Evolutionary conservation across 2,329 filamentous ascomycete species (phyloP).

Genomic region (Ramularia collo-cygni): DNA sequence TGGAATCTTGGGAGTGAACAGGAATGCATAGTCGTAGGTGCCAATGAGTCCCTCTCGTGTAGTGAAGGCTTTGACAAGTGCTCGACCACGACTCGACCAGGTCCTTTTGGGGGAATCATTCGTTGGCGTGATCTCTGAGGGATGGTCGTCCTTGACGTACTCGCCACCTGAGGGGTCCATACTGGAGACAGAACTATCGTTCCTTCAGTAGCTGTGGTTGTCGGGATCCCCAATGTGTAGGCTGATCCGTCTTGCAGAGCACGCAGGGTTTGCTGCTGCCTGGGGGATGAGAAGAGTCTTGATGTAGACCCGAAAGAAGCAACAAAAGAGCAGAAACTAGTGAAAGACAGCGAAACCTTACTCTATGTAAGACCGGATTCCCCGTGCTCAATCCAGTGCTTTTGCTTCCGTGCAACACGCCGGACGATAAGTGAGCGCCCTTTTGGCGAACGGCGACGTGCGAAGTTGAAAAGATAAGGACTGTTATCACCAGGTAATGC

Average conservation of each 20-base stretch:
- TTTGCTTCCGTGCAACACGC: background rate
- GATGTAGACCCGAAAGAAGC: background rate
- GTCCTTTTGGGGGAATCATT: constrained; percentile 35
- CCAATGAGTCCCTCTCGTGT: constrained; percentile 65
- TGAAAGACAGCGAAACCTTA: too few species aligned
- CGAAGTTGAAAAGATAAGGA: constrained; percentile 1
- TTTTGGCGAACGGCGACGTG: too few species aligned
- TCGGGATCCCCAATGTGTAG: constrained; percentile 24
- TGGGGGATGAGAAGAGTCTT: too few species aligned
- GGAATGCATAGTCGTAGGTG: constrained; percentile 81
- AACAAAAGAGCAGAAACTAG: background rate
- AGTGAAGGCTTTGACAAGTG: constrained; percentile 41
- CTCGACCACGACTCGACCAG: constrained; percentile 35
- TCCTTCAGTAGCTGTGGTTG: background rate
- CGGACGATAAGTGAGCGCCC: background rate
- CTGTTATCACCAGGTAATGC: constrained; percentile 5
- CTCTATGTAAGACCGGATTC: too few species aligned
- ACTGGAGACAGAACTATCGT: background rate
- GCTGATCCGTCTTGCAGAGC: constrained; percentile 17
- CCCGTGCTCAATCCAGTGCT: background rate
- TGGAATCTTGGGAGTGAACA: constrained; percentile 75
- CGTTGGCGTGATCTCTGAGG: constrained; percentile 40
- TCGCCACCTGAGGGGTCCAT: constrained; percentile 18
- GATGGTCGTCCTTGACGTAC: constrained; percentile 34
- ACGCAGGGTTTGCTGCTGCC: too few species aligned